Conservation (phyloP, 495 filamentous ascomycete species). For the Saxophila tyrrhenica region DNA sequence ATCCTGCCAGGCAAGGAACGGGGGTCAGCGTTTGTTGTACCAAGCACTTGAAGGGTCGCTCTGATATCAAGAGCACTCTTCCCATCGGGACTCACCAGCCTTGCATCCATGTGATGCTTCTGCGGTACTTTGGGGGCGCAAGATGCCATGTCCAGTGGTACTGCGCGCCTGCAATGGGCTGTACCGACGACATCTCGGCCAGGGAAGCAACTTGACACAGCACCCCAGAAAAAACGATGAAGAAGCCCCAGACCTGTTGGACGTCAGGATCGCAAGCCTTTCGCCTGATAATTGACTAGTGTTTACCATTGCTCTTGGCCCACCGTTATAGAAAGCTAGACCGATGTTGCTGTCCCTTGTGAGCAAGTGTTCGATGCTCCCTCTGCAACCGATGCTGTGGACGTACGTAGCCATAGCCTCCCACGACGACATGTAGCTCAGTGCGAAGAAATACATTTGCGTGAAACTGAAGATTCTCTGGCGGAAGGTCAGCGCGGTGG, state of each 20-base stretch:
- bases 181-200: conserved; percentile 8
- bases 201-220: conserved; percentile 6
- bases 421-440: conserved; percentile 10
- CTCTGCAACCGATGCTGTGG: too few relatives aligned
- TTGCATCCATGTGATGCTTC: conserved; percentile 30
- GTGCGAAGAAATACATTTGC: conserved; percentile 6
- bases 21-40: too few relatives aligned
- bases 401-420: conserved; percentile 8
- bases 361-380: too few relatives aligned
- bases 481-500: background rate
- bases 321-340: conserved; percentile 8
- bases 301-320: conserved; percentile 8
- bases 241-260: conserved; percentile 13
- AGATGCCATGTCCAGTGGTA: conserved; percentile 9
- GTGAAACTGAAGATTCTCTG: conserved; percentile 10
- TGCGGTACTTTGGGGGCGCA: conserved; percentile 21
- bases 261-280: too few relatives aligned
- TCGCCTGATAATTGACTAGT: too few relatives aligned
- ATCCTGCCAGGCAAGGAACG: too few relatives aligned
- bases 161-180: conserved; percentile 9
- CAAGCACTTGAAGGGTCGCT: too few relatives aligned
- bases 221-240: conserved; percentile 1
- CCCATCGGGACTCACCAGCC: too few relatives aligned
- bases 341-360: conserved; percentile 1
- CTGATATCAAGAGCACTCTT: too few relatives aligned